Conservation (phyloP, 2,329 filamentous ascomycete genomes). For the Pseudogymnoascus pannorum region DNA sequence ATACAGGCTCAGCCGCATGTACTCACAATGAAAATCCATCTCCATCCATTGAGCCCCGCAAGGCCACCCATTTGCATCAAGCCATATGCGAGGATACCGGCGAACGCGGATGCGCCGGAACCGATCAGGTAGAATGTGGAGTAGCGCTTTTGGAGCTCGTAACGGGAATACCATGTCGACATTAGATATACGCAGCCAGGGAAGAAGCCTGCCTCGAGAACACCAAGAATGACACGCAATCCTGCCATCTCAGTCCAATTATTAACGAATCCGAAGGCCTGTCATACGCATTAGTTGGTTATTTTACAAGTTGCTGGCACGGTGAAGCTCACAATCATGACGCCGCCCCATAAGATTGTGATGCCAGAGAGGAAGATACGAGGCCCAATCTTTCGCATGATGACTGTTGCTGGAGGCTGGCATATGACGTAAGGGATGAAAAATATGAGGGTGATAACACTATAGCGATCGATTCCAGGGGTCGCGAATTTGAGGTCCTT, state of each 20-base stretch:
- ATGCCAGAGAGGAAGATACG: neutral
- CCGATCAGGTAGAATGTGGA: conserved; percentile 42
- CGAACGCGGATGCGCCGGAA: conserved; percentile 44
- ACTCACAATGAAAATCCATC: conserved; percentile 49
- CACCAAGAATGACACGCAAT: conserved; percentile 37
- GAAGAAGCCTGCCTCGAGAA: conserved; percentile 24
- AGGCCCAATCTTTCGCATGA: neutral
- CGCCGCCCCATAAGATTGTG: neutral
- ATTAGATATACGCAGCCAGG: conserved; percentile 27
- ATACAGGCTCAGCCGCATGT: no score
- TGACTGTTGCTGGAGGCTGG: neutral
- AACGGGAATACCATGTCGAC: conserved; percentile 26
- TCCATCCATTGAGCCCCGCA: conserved; percentile 44
- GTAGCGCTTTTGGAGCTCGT: conserved; percentile 28
- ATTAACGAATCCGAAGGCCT: conserved; percentile 52
- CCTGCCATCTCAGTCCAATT: conserved; percentile 33
- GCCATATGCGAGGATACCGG: conserved; percentile 47
- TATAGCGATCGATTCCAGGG: conserved; percentile 6
- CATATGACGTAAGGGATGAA: neutral
- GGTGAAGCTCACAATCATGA: neutral
- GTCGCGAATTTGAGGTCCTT: conserved; percentile 20
- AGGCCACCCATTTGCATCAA: conserved; percentile 44
- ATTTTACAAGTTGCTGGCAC: no score
- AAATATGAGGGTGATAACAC: neutral
- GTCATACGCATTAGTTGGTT: neutral